A percentile compares a stretch with the other conserved stretches of the same genome.
These are phyloP conservation scores for Melampsora americana DNA, from an alignment of 1,284 basidiomycete species.

Conservation along the genomic window DNA sequence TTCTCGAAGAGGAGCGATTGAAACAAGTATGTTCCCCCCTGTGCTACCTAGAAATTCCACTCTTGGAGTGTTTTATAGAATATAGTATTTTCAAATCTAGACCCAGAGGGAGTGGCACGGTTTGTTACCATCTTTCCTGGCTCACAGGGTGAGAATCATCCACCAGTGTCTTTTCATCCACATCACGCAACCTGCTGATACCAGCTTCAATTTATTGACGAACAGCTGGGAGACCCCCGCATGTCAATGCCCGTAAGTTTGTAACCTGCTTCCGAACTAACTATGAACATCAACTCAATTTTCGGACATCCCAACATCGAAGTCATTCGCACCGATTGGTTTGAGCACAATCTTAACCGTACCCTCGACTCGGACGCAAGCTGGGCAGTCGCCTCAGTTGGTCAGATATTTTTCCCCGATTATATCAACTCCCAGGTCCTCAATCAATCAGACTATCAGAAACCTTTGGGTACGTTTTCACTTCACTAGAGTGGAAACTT, in stretches of 20 bases:
- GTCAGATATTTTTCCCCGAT: conserved; percentile 32
- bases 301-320: too few relatives aligned
- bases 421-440: conserved; percentile 9
- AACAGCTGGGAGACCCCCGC: too few relatives aligned
- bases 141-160: conserved; percentile 11
- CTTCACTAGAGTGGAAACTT: background rate
- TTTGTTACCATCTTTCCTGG: conserved; percentile 33
- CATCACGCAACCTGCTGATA: too few relatives aligned
- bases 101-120: conserved; percentile 16
- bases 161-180: too few relatives aligned
- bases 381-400: conserved; percentile 17
- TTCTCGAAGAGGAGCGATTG: conserved; percentile 28
- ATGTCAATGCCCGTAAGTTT: too few relatives aligned
- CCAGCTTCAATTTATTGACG: too few relatives aligned
- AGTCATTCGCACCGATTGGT: conserved; percentile 38
- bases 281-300: too few relatives aligned
- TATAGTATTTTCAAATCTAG: background rate
- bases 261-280: too few relatives aligned
- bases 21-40: background rate
- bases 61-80: background rate
- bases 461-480: conserved; percentile 6
- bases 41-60: background rate
- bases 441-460: conserved; percentile 17
- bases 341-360: conserved; percentile 17
- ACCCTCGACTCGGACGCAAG: conserved; percentile 31